Evolutionary conservation across 2,329 filamentous ascomycete genomes (phyloP).

Genomic region (Geoglossum cookeanum): DNA sequence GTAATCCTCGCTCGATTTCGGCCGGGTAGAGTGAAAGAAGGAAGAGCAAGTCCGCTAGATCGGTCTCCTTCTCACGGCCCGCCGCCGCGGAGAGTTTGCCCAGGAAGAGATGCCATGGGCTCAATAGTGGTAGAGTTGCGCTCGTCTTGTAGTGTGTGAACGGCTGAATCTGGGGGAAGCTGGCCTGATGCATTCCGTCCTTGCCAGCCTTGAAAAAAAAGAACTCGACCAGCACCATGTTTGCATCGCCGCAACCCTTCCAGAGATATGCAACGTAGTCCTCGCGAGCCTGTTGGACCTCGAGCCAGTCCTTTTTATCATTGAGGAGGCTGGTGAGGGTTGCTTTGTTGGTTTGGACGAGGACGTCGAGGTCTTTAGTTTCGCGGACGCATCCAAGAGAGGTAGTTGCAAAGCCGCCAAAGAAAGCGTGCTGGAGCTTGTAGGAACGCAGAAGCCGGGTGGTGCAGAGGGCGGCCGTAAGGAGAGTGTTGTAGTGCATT

Average conservation of each 20-base stretch:
- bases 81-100: constrained; percentile 1
- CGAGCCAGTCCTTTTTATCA: constrained; percentile 12
- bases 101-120: constrained; percentile 1
- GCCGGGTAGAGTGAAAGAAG: constrained; percentile 1
- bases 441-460: constrained; percentile 14
- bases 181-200: neutral
- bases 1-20: constrained; percentile 1
- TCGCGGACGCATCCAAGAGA: constrained; percentile 11
- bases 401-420: constrained; percentile 14
- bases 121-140: constrained; percentile 1
- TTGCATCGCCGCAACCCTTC: constrained; percentile 6
- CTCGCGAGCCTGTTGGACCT: constrained; percentile 14
- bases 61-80: neutral
- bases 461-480: constrained; percentile 14
- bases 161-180: neutral
- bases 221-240: constrained; percentile 1
- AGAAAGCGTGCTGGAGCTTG: constrained; percentile 15
- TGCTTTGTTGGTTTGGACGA: constrained; percentile 13
- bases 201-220: constrained; percentile 1
- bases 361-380: constrained; percentile 15
- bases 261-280: constrained; percentile 17
- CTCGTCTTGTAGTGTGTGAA: constrained; percentile 1
- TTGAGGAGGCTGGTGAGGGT: constrained; percentile 12
- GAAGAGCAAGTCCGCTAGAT: constrained; percentile 1
- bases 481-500: constrained; percentile 14